Evolutionary conservation across 441 rosid genomes (phyloP).

Genomic region (Populus hybrid): DNA sequence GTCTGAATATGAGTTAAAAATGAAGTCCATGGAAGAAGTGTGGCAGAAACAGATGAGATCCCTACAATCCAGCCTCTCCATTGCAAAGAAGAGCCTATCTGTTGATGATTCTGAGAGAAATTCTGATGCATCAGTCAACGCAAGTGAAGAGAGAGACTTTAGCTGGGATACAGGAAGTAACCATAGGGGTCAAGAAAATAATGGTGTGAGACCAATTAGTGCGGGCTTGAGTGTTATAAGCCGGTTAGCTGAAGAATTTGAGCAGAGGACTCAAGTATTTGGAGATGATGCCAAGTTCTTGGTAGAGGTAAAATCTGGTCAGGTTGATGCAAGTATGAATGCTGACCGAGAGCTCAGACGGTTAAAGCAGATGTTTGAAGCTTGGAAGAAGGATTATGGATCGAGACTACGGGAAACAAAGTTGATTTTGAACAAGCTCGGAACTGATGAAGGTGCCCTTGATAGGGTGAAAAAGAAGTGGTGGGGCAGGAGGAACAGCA

Average conservation of each 20-base stretch:
- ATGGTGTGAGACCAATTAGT: slow-evolving; percentile 71
- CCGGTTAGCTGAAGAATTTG: slow-evolving; percentile 90
- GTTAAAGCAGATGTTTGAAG: slow-evolving; percentile 94
- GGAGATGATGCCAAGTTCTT: slow-evolving; percentile 96
- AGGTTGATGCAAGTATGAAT: slow-evolving; percentile 87
- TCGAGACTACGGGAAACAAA: slow-evolving; percentile 80
- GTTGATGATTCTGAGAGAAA: slow-evolving; percentile 78
- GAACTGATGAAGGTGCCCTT: slow-evolving; percentile 69
- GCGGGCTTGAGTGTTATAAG: slow-evolving; percentile 87
- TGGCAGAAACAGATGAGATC: slow-evolving; percentile 99
- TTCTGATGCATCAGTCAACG: slow-evolving; percentile 90
- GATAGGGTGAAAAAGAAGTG: slow-evolving; percentile 81
- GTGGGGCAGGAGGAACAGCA: slow-evolving; percentile 97
- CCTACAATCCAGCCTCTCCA: slow-evolving; percentile 90
- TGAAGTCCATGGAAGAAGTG: slow-evolving; percentile 99
- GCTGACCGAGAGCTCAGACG: slow-evolving; percentile 86
- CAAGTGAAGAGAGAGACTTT: slow-evolving; percentile 62
- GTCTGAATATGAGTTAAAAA: slow-evolving; percentile 92
- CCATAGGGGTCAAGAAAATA: slow-evolving; percentile 57
- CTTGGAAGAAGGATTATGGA: slow-evolving; percentile 97
- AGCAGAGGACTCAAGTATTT: slow-evolving; percentile 96
- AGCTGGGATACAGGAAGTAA: slow-evolving; percentile 69
- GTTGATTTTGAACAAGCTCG: slow-evolving; percentile 79
- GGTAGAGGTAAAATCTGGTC: slow-evolving; percentile 97
- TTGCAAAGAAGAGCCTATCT: slow-evolving; percentile 95